phyloP scores from a whole-genome alignment of 2,329 filamentous ascomycete species.

The Incumbomyces delicatus region DNA sequence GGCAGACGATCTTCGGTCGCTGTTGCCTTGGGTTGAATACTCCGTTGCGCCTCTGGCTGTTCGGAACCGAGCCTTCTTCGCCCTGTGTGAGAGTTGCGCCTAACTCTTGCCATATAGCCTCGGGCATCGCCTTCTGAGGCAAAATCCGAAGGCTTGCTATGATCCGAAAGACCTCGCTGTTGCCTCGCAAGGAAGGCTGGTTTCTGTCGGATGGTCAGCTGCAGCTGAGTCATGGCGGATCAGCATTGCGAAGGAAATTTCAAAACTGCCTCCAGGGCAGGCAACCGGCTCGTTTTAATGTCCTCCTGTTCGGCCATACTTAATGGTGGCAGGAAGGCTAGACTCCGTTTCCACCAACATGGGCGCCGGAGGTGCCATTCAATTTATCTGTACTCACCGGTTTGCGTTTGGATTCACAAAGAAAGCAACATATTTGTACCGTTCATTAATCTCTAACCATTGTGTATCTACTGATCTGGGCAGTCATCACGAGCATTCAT shows the following conservation, averaged over 20 bases:
- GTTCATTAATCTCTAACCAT: neutral
- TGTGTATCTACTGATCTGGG: neutral
- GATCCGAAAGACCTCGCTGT: neutral
- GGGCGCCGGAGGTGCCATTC: too few relatives aligned
- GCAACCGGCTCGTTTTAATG: neutral
- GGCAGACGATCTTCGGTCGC: neutral
- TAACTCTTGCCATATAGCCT: slow-evolving; percentile 8
- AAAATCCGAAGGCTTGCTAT: neutral
- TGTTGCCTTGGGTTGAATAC: slow-evolving; percentile 6
- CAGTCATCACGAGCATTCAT: neutral
- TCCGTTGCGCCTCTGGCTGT: slow-evolving; percentile 5
- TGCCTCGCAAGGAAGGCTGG: neutral
- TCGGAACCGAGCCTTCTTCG: slow-evolving; percentile 6
- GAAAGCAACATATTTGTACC: neutral
- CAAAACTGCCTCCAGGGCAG: neutral
- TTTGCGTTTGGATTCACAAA: neutral
- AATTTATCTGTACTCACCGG: neutral
- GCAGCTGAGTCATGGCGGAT: slow-evolving; percentile 5
- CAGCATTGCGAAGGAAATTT: neutral
- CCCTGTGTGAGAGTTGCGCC: slow-evolving; percentile 5
- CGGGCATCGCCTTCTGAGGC: slow-evolving; percentile 6
- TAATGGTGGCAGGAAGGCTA: too few relatives aligned
- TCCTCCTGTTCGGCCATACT: neutral
- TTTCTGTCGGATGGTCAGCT: slow-evolving; percentile 5
- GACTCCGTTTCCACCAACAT: too few relatives aligned